Percentiles rank a stretch among this genome's conserved stretches.
Evolutionary conservation across 1,139 yeast species (phyloP).

Genomic region (Meyerozyma smithsonii): DNA sequence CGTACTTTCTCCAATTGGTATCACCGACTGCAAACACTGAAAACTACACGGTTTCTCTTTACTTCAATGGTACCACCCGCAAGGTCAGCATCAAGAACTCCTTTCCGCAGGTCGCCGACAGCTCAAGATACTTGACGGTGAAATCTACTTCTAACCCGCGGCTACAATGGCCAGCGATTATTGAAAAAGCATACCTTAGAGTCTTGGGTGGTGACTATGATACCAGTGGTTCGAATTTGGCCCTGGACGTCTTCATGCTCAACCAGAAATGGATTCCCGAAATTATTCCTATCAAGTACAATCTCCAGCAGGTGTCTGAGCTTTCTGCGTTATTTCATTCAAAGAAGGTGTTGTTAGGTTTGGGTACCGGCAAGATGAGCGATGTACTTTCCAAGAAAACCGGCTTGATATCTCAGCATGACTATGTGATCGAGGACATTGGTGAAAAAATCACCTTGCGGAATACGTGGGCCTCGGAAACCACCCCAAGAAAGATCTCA

Average conservation of each 20-base stretch:
- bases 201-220: slow-evolving; percentile 57
- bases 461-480: slow-evolving; percentile 48
- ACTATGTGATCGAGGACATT: slow-evolving; percentile 46
- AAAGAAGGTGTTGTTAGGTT: slow-evolving; percentile 47
- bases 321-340: slow-evolving; percentile 22
- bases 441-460: slow-evolving; percentile 31
- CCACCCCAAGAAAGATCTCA: slow-evolving; percentile 14
- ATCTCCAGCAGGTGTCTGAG: slow-evolving; percentile 24
- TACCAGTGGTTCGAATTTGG: slow-evolving; percentile 75
- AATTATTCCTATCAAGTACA: slow-evolving; percentile 31
- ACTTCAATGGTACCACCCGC: slow-evolving; percentile 49
- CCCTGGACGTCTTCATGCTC: slow-evolving; percentile 62
- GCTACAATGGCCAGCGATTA: slow-evolving; percentile 62
- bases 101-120: slow-evolving; percentile 7
- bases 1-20: slow-evolving; percentile 15
- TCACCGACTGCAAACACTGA: slow-evolving; percentile 24
- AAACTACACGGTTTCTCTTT: slow-evolving; percentile 31
- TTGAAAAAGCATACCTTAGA: slow-evolving; percentile 74
- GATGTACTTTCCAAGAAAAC: slow-evolving; percentile 29
- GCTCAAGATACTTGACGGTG: slow-evolving; percentile 24
- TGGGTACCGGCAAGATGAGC: slow-evolving; percentile 62
- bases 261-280: slow-evolving; percentile 73
- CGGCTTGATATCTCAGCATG: slow-evolving; percentile 59
- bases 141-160: slow-evolving; percentile 36
- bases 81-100: neutral